Percentiles rank a stretch among this genome's conserved stretches.
Evolutionary conservation across 257 asterid genomes (phyloP).

Genomic region (Sherardia arvensis): DNA sequence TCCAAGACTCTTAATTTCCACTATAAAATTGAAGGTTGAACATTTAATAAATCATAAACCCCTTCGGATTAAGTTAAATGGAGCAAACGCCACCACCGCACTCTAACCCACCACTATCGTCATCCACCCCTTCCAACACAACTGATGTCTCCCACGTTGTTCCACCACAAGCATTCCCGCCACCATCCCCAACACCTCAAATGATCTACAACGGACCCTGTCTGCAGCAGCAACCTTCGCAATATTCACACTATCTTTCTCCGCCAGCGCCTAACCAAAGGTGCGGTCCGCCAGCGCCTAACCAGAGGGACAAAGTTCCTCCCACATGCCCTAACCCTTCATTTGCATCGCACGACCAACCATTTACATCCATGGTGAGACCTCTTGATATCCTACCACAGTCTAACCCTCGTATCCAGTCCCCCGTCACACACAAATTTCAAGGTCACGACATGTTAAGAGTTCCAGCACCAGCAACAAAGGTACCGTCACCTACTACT

Average conservation of each 20-base stretch:
- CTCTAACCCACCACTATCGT: conserved; percentile 21
- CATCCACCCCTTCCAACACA: conserved; percentile 14
- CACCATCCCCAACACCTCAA: conserved; percentile 22
- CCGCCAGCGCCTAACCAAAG: conserved; percentile 30
- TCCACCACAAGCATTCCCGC: conserved; percentile 10
- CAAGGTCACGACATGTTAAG: conserved; percentile 74
- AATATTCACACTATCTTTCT: conserved; percentile 47
- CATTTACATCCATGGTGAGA: conserved; percentile 38
- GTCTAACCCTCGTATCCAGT: conserved; percentile 37
- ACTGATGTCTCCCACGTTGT: conserved; percentile 3
- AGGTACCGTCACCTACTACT: conserved; percentile 41
- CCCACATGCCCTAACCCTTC: conserved; percentile 50
- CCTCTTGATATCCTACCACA: conserved; percentile 60
- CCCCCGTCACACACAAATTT: conserved; percentile 60
- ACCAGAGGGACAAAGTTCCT: neutral
- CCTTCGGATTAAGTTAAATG: neutral
- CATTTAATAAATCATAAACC: neutral
- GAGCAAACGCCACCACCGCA: conserved; percentile 15
- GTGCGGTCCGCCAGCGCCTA: conserved; percentile 45
- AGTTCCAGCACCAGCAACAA: conserved; percentile 53
- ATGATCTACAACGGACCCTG: conserved; percentile 26
- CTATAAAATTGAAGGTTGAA: too few species aligned
- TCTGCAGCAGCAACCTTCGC: conserved; percentile 12
- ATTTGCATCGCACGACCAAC: conserved; percentile 56
- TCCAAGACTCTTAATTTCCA: too few species aligned